Base-by-base conservation (phyloP, 352 stramenopile species). In the Globisporangium sylvaticum region DNA sequence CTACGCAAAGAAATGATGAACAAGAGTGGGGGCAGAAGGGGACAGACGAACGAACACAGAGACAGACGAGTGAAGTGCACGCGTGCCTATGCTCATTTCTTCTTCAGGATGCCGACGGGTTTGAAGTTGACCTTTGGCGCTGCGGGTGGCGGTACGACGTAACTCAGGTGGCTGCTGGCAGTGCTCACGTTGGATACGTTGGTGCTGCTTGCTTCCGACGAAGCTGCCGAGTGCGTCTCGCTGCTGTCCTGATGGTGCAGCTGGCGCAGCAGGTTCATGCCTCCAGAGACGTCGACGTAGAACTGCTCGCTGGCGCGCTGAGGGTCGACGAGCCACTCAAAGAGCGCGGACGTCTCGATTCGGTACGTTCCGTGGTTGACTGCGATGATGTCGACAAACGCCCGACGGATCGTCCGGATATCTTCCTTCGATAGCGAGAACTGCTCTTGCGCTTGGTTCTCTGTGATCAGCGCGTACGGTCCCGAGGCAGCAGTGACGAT, bases 341-440 rank as follows among this genome's bases (percentile, higher is more conserved):
- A 94, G 22, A 95, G 69, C 12, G 83, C 70, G 6, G 85, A 92
- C 58, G 71, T 83, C 42, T 92, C 79, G 42, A 95, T 84, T 46
- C 81, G 80, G 75, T 94, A 95, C 4, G 69, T 76, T 2, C 80
- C 77, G n/a, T 88, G 78, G 27, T 71, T 72, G 57, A 94, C 79
- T 8, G 68, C 69, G 56, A 95, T 81, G 27, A 94, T 79, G 67
- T 95, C 88, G 10, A 85, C 77, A 34, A 95, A 91, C 39, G 88
- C 79, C 14, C 86, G 88, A 25, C 83, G 80, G 34, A 95, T 69
- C 71, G 84, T 86, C 4, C 79, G 78, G 20, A 92, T 67, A 46
- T 95, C 88, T 64, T 92, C 82, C 42, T 78, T 71, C 4, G 78
- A 76, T 29, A 87, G 71, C 15, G 70, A 66, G 32, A 94, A 80